phyloP scores from a whole-genome alignment of 225 moss, liverwort and hornwort genomes.

The Bryoerythrophyllum caledonicum region DNA sequence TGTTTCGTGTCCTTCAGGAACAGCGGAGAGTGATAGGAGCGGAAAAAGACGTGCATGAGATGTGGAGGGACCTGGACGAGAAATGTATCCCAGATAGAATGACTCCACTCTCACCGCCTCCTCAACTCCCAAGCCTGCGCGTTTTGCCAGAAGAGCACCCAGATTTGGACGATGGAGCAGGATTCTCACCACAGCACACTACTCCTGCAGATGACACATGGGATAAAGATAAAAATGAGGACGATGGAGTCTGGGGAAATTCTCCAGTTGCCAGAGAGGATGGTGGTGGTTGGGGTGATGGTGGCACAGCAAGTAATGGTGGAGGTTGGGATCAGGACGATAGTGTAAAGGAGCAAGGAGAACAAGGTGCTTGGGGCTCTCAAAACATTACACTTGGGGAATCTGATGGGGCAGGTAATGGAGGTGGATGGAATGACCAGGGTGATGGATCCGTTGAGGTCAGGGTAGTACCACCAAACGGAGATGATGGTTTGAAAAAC shows the following conservation, averaged over 20 bases:
- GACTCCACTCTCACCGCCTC: conserved; percentile 37
- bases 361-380: conserved; percentile 21
- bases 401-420: conserved; percentile 7
- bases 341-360: conserved; percentile 12
- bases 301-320: conserved; percentile 13
- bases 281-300: conserved; percentile 30
- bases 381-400: conserved; percentile 4
- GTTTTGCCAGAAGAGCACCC: conserved; percentile 8
- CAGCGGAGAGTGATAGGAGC: conserved; percentile 8
- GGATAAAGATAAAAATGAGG: conserved; percentile 19
- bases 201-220: conserved; percentile 21
- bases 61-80: conserved; percentile 53
- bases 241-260: conserved; percentile 24
- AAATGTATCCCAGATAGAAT: conserved; percentile 55
- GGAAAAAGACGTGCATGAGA: conserved; percentile 45
- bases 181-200: conserved; percentile 50
- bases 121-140: conserved; percentile 34
- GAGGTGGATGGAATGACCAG: conserved; percentile 20
- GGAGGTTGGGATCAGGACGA: conserved; percentile 32
- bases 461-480: not conserved
- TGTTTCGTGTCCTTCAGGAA: conserved; percentile 37
- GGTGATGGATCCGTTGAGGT: conserved; percentile 20
- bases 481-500: not conserved
- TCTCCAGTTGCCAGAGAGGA: not conserved
- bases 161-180: conserved; percentile 37